These are phyloP conservation scores for Luffa aegyptiaca DNA, from an alignment of 306 rosid species.

Conservation along the genomic window DNA sequence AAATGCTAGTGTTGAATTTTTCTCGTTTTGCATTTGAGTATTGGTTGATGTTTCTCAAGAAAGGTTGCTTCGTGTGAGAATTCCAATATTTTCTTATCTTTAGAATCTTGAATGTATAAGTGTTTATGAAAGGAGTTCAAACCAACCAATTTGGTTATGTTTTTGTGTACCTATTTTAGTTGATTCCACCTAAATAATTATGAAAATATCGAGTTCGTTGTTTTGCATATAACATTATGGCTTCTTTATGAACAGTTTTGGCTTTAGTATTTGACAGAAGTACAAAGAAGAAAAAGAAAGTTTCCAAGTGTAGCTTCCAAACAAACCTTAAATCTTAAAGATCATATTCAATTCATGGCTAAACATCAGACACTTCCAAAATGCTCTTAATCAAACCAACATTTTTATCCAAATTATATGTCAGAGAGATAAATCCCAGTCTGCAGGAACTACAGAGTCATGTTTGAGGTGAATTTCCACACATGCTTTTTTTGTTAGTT, in stretches of 20 bases:
- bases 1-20: neutral
- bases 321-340: neutral
- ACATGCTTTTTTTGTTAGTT: neutral
- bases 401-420: too few relatives aligned
- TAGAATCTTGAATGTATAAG: neutral
- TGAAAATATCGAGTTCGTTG: neutral
- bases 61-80: too few relatives aligned
- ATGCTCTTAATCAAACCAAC: neutral
- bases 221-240: too few relatives aligned
- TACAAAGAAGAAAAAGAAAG: too few relatives aligned
- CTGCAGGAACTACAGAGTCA: neutral
- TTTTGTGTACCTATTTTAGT: neutral
- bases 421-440: neutral
- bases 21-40: neutral
- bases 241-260: too few relatives aligned
- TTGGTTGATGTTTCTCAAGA: neutral
- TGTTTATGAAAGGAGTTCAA: neutral
- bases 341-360: neutral
- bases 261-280: too few relatives aligned
- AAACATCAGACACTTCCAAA: neutral
- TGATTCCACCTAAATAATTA: neutral
- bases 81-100: too few relatives aligned
- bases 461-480: neutral
- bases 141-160: neutral
- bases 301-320: neutral